phyloP scores from a whole-genome alignment of 2,329 filamentous ascomycete species.

The Hysterium pulicare region DNA sequence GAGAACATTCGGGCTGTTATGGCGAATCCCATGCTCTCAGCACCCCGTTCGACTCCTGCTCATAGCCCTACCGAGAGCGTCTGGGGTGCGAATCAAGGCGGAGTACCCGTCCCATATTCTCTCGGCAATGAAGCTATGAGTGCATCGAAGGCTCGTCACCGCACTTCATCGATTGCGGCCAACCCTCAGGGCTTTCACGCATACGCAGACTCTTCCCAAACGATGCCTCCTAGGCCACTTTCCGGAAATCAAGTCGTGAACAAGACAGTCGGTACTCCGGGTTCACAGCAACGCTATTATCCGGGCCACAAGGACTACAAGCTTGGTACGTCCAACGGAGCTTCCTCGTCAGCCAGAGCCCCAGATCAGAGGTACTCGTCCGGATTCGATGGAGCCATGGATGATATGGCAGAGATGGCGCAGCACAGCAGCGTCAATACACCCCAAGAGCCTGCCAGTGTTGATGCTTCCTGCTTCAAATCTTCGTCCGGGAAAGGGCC shows the following conservation, averaged over 20 bases:
- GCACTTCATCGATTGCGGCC: slow-evolving; percentile 2
- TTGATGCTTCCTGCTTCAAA: slow-evolving; percentile 30
- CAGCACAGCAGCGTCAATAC: slow-evolving; percentile 12
- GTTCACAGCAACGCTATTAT: slow-evolving; percentile 25
- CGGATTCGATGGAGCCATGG: slow-evolving; percentile 38
- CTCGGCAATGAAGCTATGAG: slow-evolving; percentile 11
- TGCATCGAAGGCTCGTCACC: slow-evolving; percentile 12
- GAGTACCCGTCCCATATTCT: slow-evolving; percentile 8
- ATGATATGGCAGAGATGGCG: slow-evolving; percentile 33
- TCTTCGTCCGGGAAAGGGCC: slow-evolving; percentile 21
- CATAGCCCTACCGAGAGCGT: slow-evolving; percentile 1
- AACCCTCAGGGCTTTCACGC: slow-evolving; percentile 11
- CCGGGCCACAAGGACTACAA: slow-evolving; percentile 20
- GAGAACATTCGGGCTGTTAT: slow-evolving; percentile 25
- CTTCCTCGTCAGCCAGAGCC: slow-evolving; percentile 12
- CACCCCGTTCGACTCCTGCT: background rate
- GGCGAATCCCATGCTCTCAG: slow-evolving; percentile 3
- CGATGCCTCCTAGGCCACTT: slow-evolving; percentile 15
- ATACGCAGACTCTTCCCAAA: slow-evolving; percentile 9
- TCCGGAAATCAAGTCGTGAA: slow-evolving; percentile 25
- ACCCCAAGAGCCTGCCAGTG: slow-evolving; percentile 15
- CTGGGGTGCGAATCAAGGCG: slow-evolving; percentile 6
- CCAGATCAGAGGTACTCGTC: slow-evolving; percentile 26
- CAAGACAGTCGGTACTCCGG: slow-evolving; percentile 18
- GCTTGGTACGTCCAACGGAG: slow-evolving; percentile 7